Evolutionary conservation across 169 alveolate genomes (phyloP).

Genomic region (Perkinsus olseni): DNA sequence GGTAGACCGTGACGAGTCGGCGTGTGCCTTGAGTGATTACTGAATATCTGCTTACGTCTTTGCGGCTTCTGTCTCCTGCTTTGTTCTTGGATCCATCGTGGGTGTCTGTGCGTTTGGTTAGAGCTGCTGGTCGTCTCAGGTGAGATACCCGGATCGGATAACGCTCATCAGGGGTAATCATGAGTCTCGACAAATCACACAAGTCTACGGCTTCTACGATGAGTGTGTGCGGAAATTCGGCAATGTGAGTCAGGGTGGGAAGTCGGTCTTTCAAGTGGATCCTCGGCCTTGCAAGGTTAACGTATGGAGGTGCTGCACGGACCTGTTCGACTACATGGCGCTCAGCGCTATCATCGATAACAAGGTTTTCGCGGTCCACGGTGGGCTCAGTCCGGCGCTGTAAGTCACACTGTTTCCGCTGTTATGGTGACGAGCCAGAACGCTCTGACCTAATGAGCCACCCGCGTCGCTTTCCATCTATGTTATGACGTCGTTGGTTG

Average conservation of each 20-base stretch:
- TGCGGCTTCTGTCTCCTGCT: no score
- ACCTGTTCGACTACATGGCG: conserved; percentile 94
- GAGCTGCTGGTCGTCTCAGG: no score
- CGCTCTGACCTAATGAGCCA: no score
- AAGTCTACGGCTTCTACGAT: conserved; percentile 99
- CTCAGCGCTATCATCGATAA: conserved; percentile 93
- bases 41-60: not conserved
- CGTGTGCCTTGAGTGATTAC: not conserved
- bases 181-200: conserved; percentile 94
- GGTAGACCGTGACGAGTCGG: no score
- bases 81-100: no score
- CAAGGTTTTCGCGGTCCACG: conserved; percentile 94
- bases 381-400: conserved; percentile 96
- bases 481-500: not conserved
- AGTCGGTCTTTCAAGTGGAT: conserved; percentile 60
- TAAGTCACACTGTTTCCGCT: no score
- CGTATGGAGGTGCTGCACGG: conserved; percentile 45
- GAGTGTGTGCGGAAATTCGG: conserved; percentile 99
- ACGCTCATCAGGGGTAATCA: conserved; percentile 97
- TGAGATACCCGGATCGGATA: conserved; percentile 85
- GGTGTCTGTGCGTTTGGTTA: not conserved
- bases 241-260: conserved; percentile 30
- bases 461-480: not conserved
- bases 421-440: no score
- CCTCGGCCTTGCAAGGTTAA: not conserved